Evolutionary conservation across 495 filamentous ascomycete species (phyloP).

Genomic region (Aspergillus steynii): DNA sequence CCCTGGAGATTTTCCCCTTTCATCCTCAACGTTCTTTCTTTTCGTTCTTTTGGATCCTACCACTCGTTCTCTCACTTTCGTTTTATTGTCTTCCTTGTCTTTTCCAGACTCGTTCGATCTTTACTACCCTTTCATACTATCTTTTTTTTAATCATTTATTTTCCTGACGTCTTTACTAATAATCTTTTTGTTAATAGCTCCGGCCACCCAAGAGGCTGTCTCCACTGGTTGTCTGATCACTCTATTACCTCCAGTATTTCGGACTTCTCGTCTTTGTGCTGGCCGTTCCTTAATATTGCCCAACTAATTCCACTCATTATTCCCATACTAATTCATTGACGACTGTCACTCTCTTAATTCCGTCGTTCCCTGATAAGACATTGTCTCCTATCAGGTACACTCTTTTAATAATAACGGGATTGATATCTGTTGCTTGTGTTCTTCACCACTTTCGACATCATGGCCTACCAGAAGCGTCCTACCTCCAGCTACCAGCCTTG

Average conservation of each 20-base stretch:
- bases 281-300: conserved; percentile 45
- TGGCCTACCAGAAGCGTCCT: conserved; percentile 66
- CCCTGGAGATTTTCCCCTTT: conserved; percentile 26
- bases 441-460: conserved; percentile 47
- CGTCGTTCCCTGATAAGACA: conserved; percentile 45
- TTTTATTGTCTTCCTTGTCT: conserved; percentile 6
- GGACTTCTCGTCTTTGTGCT: conserved; percentile 42
- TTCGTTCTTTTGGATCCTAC: conserved; percentile 23
- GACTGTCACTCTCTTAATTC: conserved; percentile 57
- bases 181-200: conserved; percentile 47
- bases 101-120: conserved; percentile 11
- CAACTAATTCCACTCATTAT: conserved; percentile 63
- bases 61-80: conserved; percentile 12
- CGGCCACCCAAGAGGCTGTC: conserved; percentile 38
- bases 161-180: conserved; percentile 27
- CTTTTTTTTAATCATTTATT: conserved; percentile 25
- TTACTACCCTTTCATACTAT: neutral
- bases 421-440: conserved; percentile 18
- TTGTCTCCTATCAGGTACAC: conserved; percentile 37
- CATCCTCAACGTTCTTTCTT: conserved; percentile 27
- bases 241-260: conserved; percentile 37
- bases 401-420: conserved; percentile 23
- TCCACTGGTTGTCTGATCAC: conserved; percentile 40
- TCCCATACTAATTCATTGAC: conserved; percentile 44
- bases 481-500: conserved; percentile 58